Conservation (phyloP, 2,329 filamentous ascomycete species). For the Aspergillus terreus region DNA sequence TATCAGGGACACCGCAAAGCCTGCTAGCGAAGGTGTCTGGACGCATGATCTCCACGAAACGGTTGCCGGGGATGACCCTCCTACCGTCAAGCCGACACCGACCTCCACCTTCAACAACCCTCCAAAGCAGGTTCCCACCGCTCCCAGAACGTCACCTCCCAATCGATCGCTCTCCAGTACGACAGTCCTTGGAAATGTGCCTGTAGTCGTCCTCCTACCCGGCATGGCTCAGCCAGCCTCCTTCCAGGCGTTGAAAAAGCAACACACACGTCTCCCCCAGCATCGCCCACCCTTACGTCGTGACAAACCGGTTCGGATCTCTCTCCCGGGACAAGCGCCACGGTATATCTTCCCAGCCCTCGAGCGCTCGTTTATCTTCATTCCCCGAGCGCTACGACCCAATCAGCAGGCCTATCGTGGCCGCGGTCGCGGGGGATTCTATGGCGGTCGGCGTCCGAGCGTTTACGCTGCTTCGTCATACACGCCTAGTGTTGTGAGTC, state of each 20-base stretch:
- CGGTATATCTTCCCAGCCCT: constrained; percentile 87
- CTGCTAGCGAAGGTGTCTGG: constrained; percentile 71
- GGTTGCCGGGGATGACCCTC: constrained; percentile 40
- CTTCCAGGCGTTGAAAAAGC: constrained; percentile 76
- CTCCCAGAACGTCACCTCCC: constrained; percentile 60
- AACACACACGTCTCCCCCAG: constrained; percentile 90
- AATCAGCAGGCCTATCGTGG: constrained; percentile 77
- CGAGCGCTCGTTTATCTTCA: constrained; percentile 96
- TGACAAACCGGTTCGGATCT: constrained; percentile 95
- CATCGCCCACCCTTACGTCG: constrained; percentile 89
- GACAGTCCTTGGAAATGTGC: constrained; percentile 76
- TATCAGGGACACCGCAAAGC: constrained; percentile 38
- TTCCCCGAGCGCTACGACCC: constrained; percentile 85
- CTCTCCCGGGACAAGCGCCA: constrained; percentile 72
- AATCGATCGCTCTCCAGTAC: constrained; percentile 80
- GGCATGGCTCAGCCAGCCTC: constrained; percentile 67
- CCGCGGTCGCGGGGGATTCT: constrained; percentile 66
- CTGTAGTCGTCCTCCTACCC: constrained; percentile 76
- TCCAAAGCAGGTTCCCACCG: constrained; percentile 35
- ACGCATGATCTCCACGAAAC: constrained; percentile 90
- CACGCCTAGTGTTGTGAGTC: constrained; percentile 81
- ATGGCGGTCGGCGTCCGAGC: constrained; percentile 62
- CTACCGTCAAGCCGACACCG: constrained; percentile 29
- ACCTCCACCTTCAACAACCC: constrained; percentile 25
- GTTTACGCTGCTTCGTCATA: constrained; percentile 76